Base-by-base conservation (phyloP, 164 flowering plant genomes). In the Berberis vulgaris region DNA sequence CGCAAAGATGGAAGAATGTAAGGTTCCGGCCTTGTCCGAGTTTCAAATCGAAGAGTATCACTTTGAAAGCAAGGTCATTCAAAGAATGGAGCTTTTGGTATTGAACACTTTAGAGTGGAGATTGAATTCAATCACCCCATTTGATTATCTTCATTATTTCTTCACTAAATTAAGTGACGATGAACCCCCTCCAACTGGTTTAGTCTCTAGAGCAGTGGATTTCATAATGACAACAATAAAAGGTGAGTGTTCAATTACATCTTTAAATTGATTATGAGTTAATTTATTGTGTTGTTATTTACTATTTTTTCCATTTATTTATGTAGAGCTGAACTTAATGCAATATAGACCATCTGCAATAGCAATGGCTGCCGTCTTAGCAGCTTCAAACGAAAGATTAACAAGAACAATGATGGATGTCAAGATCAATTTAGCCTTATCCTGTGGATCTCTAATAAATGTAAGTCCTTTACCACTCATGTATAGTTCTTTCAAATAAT, bases 1-100 rank as follows among this genome's bases (percentile, higher is more conserved):
- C 4, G 86, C 85, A 10, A 91, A 91, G 64, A 84, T 88, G 96
- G 89, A 86, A 57, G 97, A 91, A 71, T 26, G 67, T 41, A 69
- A 60, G 6, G 78, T 75, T 2, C 90, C 84, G 0, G 12, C 72
- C 1, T 65, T 87, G 2, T 70, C 84, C 3, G 79, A 85, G 54
- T 82, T 78, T 57, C 72, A 39, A 5, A 46, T 66, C 2, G 78
- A 82, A 10, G 83, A 74, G 0, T 80, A 59, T 63, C 57, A 59
- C 42, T 87, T 90, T 57, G 81, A 76, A 5, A 61, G 75, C 65
- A 71, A 69, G 47, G 76, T 71, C 45, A 81, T 88, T 61, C 78
- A 77, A 59, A 83, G 72, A 63, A 86, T 84, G 95, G 97, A 90
- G 74, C 79, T 88, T 45, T 13, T 82, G 74, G 82, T 90, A 3